Evolutionary conservation across 139 green algal genomes (phyloP), one percentile per base, ranked within the genome.

Genomic region (Chlorella sorokiniana): DNA sequence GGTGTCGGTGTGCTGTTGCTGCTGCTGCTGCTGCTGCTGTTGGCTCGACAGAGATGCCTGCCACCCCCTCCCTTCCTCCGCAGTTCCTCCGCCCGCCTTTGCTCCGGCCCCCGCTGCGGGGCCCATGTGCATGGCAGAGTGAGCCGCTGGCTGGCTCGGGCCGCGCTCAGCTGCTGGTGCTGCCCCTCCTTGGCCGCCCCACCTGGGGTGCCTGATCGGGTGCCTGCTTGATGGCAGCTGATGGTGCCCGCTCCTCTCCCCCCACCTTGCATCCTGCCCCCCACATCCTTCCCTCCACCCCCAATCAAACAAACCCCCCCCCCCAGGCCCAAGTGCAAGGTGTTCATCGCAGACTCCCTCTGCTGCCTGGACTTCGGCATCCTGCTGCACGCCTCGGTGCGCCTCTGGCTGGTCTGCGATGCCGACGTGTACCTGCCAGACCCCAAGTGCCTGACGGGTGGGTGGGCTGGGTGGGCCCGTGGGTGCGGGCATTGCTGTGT

Each of bases 291-390:
- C n/a, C n/a, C n/a, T n/a, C n/a, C n/a, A n/a, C n/a, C n/a, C n/a
- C n/a, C n/a, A n/a, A n/a, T n/a, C n/a, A n/a, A n/a, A n/a, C n/a
- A n/a, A n/a, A n/a, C n/a, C n/a, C n/a, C n/a, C n/a, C n/a, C n/a
- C n/a, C n/a, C n/a, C 70, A 77, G 70, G 70, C 70, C 70, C n/a
- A 14, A 77, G 44, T 77, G 70, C 44, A 62, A 63, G n/a, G 63
- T 77, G 11, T 77, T 77, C 45, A 63, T 77, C 2, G 70, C 70
- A 31, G 27, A 48, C 44, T 64, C 70, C n/a, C 27, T 44, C 41
- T 77, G 70, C 70, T 77, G 70, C 44, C 31, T 63, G 16, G 70
- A 77, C 70, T 77, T 64, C n/a, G 70, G 70, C 44, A 77, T 77
- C 41, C 27, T 75, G 35, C 68, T 63, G 70, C 70, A 77, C 45